These are phyloP conservation scores for Cutaneotrichosporon mucoides DNA, from an alignment of 1,284 basidiomycete genomes.

Conservation along the genomic window DNA sequence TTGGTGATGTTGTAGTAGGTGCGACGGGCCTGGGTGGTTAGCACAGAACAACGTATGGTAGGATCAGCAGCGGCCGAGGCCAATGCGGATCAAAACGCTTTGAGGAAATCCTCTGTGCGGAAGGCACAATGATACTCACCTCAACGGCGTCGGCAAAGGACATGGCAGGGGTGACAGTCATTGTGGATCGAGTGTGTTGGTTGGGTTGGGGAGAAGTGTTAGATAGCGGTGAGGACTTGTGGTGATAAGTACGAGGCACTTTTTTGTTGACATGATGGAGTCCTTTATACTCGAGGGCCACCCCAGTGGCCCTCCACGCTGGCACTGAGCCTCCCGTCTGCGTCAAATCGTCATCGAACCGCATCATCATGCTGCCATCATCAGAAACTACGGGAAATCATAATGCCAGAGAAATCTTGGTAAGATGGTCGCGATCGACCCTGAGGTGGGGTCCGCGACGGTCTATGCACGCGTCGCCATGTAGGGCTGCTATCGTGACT, in stretches of 20 bases:
- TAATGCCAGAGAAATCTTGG: constrained; percentile 4
- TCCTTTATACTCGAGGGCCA: too few relatives aligned
- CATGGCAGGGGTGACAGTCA: constrained; percentile 15
- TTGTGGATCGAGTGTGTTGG: constrained; percentile 1
- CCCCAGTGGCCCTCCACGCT: too few relatives aligned
- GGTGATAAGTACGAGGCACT: not conserved
- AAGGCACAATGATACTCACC: constrained; percentile 23
- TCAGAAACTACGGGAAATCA: too few relatives aligned
- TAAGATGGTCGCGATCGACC: not conserved
- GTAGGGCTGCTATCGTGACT: too few relatives aligned
- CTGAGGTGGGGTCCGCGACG: too few relatives aligned
- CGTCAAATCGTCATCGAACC: not conserved
- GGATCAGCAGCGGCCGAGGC: not conserved
- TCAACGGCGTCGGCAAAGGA: constrained; percentile 41
- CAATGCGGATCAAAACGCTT: not conserved
- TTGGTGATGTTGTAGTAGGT: constrained; percentile 50
- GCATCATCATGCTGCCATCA: too few relatives aligned
- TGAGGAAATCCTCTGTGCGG: not conserved
- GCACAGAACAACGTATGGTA: not conserved
- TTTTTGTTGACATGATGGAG: too few relatives aligned
- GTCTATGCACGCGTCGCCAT: too few relatives aligned
- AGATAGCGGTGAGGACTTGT: not conserved
- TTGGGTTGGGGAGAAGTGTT: not conserved
- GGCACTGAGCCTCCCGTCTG: too few relatives aligned
- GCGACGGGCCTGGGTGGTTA: constrained; percentile 41